Evolutionary conservation across 371 early-diverging fungal species (phyloP).

Genomic region (Circinella minor): DNA sequence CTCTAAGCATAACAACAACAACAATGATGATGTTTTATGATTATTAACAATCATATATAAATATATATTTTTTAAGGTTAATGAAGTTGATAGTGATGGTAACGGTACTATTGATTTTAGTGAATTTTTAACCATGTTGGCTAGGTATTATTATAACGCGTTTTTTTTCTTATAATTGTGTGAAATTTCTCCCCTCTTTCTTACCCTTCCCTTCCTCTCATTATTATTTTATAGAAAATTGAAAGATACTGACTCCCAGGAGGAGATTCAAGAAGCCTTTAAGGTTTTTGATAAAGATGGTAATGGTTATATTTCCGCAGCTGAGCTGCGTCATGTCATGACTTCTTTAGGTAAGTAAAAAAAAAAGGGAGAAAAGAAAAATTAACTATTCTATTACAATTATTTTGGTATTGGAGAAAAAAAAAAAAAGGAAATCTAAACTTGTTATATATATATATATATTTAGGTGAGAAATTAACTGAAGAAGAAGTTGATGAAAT

Average conservation of each 20-base stretch:
- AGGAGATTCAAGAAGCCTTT: constrained; percentile 63
- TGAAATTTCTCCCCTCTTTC: too few species aligned
- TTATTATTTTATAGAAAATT: constrained; percentile 35
- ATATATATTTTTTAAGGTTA: constrained; percentile 52
- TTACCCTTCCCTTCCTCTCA: background rate
- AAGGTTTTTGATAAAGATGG: constrained; percentile 62
- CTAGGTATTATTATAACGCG: constrained; percentile 40
- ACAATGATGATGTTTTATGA: background rate
- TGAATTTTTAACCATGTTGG: constrained; percentile 94
- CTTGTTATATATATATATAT: too few species aligned
- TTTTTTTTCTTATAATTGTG: background rate
- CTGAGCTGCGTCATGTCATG: constrained; percentile 61
- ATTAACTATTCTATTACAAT: background rate
- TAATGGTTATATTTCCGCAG: constrained; percentile 57
- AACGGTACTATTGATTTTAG: constrained; percentile 92
- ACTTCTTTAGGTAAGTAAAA: constrained; percentile 39
- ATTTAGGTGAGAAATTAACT: constrained; percentile 72
- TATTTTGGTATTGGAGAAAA: background rate
- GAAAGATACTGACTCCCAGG: constrained; percentile 55
- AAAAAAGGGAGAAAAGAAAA: too few species aligned
- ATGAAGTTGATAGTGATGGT: constrained; percentile 93
- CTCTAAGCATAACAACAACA: too few species aligned
- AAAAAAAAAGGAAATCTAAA: constrained; percentile 21
- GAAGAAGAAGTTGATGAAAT: constrained; percentile 86
- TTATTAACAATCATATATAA: background rate